Conservation (phyloP, 192 early-diverging fungal genomes). For the Podila epigama region DNA sequence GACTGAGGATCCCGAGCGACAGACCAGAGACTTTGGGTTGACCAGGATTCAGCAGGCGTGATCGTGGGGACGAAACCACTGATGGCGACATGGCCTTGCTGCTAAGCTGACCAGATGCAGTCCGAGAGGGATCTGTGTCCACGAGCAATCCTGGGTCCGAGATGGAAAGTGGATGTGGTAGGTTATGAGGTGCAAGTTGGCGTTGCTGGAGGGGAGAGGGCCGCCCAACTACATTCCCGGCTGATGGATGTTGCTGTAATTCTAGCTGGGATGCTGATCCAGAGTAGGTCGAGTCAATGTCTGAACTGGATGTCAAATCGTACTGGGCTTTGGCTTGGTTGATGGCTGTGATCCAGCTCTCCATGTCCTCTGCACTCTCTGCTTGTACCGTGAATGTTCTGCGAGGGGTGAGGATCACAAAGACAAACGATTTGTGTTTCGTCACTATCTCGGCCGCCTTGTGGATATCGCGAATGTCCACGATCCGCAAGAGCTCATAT, state of each 20-base stretch:
- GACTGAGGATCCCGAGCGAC: constrained; percentile 23
- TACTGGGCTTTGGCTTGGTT: constrained; percentile 49
- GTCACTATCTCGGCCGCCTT: constrained; percentile 74
- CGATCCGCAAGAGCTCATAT: constrained; percentile 78
- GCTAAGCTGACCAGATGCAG: not conserved
- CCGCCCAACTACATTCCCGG: constrained; percentile 1
- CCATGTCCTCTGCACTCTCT: constrained; percentile 58
- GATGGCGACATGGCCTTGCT: constrained; percentile 9
- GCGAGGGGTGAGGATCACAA: constrained; percentile 77
- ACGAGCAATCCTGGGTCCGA: constrained; percentile 29
- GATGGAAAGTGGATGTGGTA: constrained; percentile 18
- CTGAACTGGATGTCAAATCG: constrained; percentile 36
- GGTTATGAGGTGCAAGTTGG: constrained; percentile 5
- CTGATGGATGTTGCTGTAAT: not conserved
- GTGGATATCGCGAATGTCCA: constrained; percentile 74
- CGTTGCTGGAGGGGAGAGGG: not conserved
- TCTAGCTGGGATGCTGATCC: constrained; percentile 27
- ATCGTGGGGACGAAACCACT: constrained; percentile 1
- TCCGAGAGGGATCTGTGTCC: not conserved
- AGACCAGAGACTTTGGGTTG: constrained; percentile 20
- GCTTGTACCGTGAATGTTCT: constrained; percentile 79
- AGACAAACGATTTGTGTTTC: constrained; percentile 71
- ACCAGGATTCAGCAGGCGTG: constrained; percentile 1
- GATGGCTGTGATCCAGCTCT: constrained; percentile 68
- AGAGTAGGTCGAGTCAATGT: constrained; percentile 30